Conservation (phyloP, 2,329 filamentous ascomycete genomes). For the Talaromyces verruculosus region DNA sequence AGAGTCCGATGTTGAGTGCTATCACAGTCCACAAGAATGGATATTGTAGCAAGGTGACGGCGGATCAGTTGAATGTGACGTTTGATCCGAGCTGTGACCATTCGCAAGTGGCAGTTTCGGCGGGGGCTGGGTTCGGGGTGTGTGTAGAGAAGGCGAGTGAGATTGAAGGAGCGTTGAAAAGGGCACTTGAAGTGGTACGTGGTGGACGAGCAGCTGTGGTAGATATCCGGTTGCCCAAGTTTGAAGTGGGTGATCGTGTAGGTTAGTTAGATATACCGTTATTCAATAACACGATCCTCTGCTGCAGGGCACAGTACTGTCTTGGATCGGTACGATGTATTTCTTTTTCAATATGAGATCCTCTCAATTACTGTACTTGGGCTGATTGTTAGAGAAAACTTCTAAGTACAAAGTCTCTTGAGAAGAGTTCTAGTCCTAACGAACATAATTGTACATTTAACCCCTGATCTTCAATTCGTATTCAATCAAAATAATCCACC, state of each 20-base stretch:
- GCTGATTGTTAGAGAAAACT: neutral
- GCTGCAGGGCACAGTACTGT: neutral
- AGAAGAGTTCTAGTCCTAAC: neutral
- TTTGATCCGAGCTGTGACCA: neutral
- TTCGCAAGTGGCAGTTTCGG: neutral
- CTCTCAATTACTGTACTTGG: neutral
- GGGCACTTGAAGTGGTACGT: neutral
- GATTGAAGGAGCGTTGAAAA: neutral
- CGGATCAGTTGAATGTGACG: neutral
- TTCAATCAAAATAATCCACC: neutral
- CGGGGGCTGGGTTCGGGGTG: neutral
- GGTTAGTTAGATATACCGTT: neutral
- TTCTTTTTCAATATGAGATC: neutral
- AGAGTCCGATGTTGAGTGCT: slow-evolving; percentile 5
- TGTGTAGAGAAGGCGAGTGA: neutral
- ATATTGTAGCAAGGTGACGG: neutral
- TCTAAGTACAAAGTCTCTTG: neutral
- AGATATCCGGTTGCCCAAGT: neutral
- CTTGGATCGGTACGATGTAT: neutral
- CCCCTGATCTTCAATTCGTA: neutral
- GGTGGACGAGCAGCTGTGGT: neutral
- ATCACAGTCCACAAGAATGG: neutral
- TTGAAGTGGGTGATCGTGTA: neutral
- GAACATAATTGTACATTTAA: neutral
- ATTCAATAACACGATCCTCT: neutral